A percentile compares a stretch with the other conserved stretches of the same genome.
These are phyloP conservation scores for Iris pallida DNA, from an alignment of 116 monocot species.

Conservation along the genomic window DNA sequence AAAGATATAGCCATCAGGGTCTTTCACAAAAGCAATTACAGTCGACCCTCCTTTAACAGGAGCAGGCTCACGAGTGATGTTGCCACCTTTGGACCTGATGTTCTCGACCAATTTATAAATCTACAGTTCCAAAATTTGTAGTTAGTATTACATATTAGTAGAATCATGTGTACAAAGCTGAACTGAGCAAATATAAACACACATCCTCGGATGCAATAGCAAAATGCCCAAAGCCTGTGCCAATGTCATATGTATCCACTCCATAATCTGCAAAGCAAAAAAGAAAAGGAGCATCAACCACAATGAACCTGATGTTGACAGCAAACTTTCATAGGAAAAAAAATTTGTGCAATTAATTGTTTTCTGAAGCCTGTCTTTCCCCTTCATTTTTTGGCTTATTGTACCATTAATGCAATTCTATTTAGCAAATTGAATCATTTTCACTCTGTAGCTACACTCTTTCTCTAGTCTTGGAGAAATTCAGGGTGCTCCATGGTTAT, in stretches of 20 bases:
- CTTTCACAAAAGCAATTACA: conserved; percentile 71
- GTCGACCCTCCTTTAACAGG: conserved; percentile 66
- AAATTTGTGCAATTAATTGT: no score
- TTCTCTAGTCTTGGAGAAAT: no score
- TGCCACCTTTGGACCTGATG: conserved; percentile 51
- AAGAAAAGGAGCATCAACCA: not conserved
- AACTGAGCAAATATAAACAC: conserved; percentile 23
- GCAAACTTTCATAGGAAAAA: no score
- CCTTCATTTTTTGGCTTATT: no score
- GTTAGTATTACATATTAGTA: not conserved
- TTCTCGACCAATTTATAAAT: conserved; percentile 18
- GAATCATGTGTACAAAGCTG: not conserved
- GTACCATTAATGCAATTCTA: no score
- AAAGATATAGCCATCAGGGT: conserved; percentile 77
- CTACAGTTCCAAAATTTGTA: conserved; percentile 20
- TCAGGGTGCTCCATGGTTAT: no score
- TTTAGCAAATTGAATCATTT: no score
- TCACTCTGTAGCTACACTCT: no score
- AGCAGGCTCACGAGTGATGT: conserved; percentile 62
- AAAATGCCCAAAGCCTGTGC: conserved; percentile 80
- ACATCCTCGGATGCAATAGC: conserved; percentile 87
- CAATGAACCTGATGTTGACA: no score
- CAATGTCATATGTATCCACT: conserved; percentile 71
- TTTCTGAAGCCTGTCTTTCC: no score
- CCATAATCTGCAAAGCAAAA: conserved; percentile 62